These are phyloP conservation scores for Aphanoascus verrucosus DNA, from an alignment of 2,329 filamentous ascomycete genomes.

Conservation along the genomic window DNA sequence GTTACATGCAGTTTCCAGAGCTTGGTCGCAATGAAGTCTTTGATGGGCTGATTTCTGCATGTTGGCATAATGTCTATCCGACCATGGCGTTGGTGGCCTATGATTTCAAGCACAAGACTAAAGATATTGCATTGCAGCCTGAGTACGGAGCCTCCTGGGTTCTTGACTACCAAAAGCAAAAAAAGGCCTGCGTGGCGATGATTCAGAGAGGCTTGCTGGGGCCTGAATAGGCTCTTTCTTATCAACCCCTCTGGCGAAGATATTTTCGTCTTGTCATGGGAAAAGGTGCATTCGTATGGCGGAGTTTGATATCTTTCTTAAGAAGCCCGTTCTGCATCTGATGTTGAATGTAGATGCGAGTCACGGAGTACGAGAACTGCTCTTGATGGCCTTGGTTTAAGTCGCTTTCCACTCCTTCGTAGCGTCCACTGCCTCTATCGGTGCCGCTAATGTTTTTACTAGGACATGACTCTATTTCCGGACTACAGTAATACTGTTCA, in stretches of 20 bases:
- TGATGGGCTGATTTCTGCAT: conserved; percentile 17
- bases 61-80: conserved; percentile 20
- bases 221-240: conserved; percentile 10
- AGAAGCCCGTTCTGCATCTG: no score
- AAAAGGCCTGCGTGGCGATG: conserved; percentile 9
- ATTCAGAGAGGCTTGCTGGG: conserved; percentile 12
- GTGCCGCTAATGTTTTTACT: no score
- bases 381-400: no score
- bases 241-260: conserved; percentile 10
- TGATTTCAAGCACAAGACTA: conserved; percentile 18
- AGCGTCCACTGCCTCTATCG: no score
- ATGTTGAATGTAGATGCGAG: no score
- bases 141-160: conserved; percentile 14
- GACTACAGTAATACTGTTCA: no score
- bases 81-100: conserved; percentile 18
- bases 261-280: conserved; percentile 1
- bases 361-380: no score
- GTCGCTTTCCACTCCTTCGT: no score
- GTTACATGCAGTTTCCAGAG: conserved; percentile 17
- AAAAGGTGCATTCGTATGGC: no score
- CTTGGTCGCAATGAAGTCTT: conserved; percentile 16
- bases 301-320: no score
- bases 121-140: conserved; percentile 8
- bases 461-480: no score
- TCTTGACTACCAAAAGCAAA: conserved; percentile 9